Evolutionary conservation across 495 filamentous ascomycete species (phyloP), one percentile per base, ranked within the genome.

Genomic region (Daldinia bambusicola): DNA sequence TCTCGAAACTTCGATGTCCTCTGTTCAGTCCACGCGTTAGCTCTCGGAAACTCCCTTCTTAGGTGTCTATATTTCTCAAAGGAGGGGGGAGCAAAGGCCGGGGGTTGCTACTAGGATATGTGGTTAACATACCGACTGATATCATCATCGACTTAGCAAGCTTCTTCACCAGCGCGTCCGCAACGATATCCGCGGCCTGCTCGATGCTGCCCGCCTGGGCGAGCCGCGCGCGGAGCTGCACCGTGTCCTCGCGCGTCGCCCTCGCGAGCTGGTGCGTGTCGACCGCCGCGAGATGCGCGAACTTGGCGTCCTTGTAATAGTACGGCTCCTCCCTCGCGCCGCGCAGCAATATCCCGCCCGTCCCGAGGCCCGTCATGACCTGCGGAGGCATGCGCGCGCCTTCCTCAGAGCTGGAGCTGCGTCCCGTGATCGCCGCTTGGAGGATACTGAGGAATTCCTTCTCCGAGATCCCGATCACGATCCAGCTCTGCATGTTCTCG

Each of bases 1-100:
- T 38, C 18, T 66, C 1, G 12, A 34, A 12, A 26, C 36, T 2
- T 63, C 58, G 48, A 63, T 55, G 13, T 63, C 50, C 13, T 55
- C 60, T 26, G 26, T 26, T 26, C 3, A 3, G 26, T 26, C 26
- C 26, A 3, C 26, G 1, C 26, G 26, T 26, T 26, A 26, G 26
- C 26, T 26, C 4, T 26, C 8, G 30, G 60, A 34, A 1, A 61
- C 30, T 3, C 26, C 26, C 26, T 3, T 26, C 26, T 26, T 26
- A 26, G 1, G 1, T 26, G 3, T 3, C 26, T 26, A n/a, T 26
- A 26, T 26, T 26, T 26, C 26, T 26, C 26, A 26, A 26, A 26
- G 26, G 26, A 3, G 3, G 26, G 26, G 26, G 26, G 26, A 26
- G 26, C 26, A 26, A 26, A 26, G 26, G 26, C 1, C 26, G 26